Evolutionary conservation across 805 yeast genomes (phyloP).

Genomic region (Starmera dryadoides): DNA sequence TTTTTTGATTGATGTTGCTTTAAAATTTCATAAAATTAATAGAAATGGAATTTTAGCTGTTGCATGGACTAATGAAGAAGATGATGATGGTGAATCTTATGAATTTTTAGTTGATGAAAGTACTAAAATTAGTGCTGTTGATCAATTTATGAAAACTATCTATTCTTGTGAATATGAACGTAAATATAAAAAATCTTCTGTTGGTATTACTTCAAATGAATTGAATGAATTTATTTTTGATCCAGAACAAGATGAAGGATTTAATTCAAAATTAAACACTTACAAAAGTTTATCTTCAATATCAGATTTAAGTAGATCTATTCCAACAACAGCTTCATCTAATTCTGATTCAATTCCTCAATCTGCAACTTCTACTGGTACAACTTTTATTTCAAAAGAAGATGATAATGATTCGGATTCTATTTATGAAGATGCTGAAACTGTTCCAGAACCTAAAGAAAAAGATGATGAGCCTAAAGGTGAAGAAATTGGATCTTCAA

Average conservation of each 20-base stretch:
- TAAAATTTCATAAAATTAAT: constrained; percentile 48
- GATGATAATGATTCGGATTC: constrained; percentile 22
- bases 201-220: constrained; percentile 35
- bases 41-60: constrained; percentile 51
- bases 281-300: not conserved
- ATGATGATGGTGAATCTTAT: constrained; percentile 80
- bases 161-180: constrained; percentile 70
- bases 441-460: constrained; percentile 7
- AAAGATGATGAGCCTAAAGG: constrained; percentile 15
- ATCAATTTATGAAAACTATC: constrained; percentile 54
- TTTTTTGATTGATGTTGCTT: constrained; percentile 55
- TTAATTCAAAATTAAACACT: constrained; percentile 1
- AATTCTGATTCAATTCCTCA: too few relatives aligned
- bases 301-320: not conserved
- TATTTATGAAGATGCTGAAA: constrained; percentile 23
- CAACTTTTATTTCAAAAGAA: constrained; percentile 14
- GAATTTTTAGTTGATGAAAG: constrained; percentile 69
- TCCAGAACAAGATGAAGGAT: constrained; percentile 17
- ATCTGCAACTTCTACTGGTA: too few relatives aligned
- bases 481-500: constrained; percentile 8
- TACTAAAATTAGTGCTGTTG: constrained; percentile 42
- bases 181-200: constrained; percentile 52
- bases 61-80: constrained; percentile 76
- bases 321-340: constrained; percentile 7
- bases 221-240: constrained; percentile 51